A percentile compares a stretch with the other conserved stretches of the same genome.
Evolutionary conservation across 225 moss, liverwort and hornwort genomes (phyloP).

Genomic region (Pseudisothecium myosuroides): DNA sequence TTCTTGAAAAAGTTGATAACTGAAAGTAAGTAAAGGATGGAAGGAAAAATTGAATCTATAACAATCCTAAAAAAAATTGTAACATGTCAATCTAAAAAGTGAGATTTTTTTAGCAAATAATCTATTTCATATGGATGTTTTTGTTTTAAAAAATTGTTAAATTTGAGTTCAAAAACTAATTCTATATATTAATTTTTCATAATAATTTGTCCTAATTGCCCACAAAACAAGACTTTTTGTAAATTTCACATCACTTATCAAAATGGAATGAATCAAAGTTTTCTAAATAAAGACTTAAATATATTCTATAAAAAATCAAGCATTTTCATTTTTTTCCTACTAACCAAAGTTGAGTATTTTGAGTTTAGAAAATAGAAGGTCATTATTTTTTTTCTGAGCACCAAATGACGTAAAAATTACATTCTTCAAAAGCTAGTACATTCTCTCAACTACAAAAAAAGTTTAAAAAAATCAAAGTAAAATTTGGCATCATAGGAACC

Average conservation of each 20-base stretch:
- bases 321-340: too few relatives aligned
- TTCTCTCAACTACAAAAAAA: too few relatives aligned
- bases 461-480: too few relatives aligned
- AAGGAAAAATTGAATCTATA: neutral
- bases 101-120: neutral
- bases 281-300: neutral
- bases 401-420: too few relatives aligned
- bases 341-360: too few relatives aligned
- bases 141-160: neutral
- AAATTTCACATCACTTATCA: neutral
- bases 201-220: neutral
- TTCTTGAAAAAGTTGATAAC: neutral
- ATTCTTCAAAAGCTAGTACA: too few relatives aligned
- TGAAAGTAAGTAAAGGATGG: neutral
- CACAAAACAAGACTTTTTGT: neutral
- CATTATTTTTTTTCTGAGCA: too few relatives aligned
- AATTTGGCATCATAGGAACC: too few relatives aligned
- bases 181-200: rapidly evolving
- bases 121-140: rapidly evolving
- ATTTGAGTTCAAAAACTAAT: neutral
- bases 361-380: too few relatives aligned
- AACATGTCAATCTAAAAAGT: neutral
- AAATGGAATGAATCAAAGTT: neutral
- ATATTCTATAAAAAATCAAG: neutral
- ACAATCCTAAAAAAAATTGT: neutral